Evolutionary conservation across 306 rosid species (phyloP).

Genomic region (Phaseolus lunatus): DNA sequence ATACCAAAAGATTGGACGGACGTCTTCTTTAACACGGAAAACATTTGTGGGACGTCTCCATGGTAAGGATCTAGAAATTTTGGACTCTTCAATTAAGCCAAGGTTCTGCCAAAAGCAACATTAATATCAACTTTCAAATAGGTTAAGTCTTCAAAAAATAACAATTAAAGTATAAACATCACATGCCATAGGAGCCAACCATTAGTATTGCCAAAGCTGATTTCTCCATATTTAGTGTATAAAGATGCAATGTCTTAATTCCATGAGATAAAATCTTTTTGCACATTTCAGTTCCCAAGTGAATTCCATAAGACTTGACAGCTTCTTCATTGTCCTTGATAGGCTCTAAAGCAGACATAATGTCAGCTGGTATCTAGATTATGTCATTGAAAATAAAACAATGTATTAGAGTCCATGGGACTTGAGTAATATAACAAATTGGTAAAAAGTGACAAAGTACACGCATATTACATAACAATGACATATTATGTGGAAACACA

Average conservation of each 20-base stretch:
- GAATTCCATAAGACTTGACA: constrained; percentile 88
- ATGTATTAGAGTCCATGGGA: constrained; percentile 14
- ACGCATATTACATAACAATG: background rate
- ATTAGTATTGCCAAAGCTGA: constrained; percentile 80
- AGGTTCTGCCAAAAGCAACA: constrained; percentile 71
- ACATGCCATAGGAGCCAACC: constrained; percentile 53
- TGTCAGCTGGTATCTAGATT: constrained; percentile 80
- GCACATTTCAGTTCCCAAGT: constrained; percentile 97
- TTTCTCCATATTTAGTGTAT: constrained; percentile 95
- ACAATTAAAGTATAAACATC: constrained; percentile 38
- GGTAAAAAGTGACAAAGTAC: constrained; percentile 16
- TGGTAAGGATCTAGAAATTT: constrained; percentile 78
- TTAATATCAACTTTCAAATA: constrained; percentile 30
- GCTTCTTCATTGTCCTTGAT: constrained; percentile 99
- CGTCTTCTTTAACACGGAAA: constrained; percentile 81
- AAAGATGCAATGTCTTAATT: constrained; percentile 85
- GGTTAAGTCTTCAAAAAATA: constrained; percentile 38
- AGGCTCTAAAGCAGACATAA: constrained; percentile 87
- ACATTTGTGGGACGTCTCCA: constrained; percentile 95
- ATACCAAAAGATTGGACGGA: constrained; percentile 96
- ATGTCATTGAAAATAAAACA: constrained; percentile 44
- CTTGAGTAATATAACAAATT: constrained; percentile 31
- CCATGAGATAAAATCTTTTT: constrained; percentile 92
- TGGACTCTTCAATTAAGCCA: constrained; percentile 89
- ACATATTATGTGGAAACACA: background rate